Evolutionary conservation across 495 filamentous ascomycete species (phyloP).

Genomic region (Halenospora varia): DNA sequence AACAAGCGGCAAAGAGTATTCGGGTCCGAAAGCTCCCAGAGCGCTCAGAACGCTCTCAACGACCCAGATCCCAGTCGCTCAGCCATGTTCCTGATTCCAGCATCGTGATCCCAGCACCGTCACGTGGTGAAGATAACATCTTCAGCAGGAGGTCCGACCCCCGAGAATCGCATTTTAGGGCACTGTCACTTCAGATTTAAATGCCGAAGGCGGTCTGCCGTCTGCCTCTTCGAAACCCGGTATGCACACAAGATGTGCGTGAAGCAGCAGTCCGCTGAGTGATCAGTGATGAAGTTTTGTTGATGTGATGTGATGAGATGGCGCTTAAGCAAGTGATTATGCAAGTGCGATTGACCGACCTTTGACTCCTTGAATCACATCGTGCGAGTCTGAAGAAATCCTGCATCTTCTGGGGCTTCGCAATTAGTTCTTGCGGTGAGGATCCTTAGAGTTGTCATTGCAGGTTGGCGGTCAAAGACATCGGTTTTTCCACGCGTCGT

Average conservation of each 20-base stretch:
- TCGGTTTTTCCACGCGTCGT: not conserved
- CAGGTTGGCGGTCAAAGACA: not conserved
- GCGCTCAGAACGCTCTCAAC: not conserved
- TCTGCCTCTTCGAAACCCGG: not conserved
- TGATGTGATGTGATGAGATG: constrained; percentile 11
- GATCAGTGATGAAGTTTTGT: not conserved
- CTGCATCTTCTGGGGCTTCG: not conserved
- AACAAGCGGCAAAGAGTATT: no score
- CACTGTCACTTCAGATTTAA: not conserved
- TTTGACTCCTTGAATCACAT: not conserved
- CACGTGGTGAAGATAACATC: not conserved
- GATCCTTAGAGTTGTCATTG: not conserved
- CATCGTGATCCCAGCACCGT: not conserved
- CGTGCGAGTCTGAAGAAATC: not conserved
- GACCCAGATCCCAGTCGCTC: not conserved
- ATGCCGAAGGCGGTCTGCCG: constrained; percentile 9
- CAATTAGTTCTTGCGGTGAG: not conserved
- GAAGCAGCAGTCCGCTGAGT: not conserved
- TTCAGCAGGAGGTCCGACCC: not conserved
- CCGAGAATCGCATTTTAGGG: not conserved
- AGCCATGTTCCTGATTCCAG: not conserved
- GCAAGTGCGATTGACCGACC: constrained; percentile 9
- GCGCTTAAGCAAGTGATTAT: constrained; percentile 24
- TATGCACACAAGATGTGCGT: not conserved
- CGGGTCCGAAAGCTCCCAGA: not conserved